Base-by-base conservation (phyloP, 73 alveolate species). In the Paramecium primaurelia region DNA sequence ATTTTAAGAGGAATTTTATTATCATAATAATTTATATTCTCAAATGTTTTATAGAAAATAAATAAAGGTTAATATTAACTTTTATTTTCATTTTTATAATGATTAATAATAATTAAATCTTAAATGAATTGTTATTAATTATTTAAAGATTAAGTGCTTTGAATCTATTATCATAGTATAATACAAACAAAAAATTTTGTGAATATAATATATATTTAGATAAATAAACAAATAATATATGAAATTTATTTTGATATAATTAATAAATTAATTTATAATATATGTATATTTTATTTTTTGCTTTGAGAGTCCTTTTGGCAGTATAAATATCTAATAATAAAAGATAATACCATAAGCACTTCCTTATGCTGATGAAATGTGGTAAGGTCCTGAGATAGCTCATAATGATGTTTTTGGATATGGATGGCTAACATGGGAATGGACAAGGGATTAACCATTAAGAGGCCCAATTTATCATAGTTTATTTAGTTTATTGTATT, bases 341-440 rank as follows among this genome's bases (percentile, higher is more conserved):
- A 14, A 60, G 47, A 60, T 60, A 60, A 49, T 49, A 49, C 60
- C 60, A 49, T n/a, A 49, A 49, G 60, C 60, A 49, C 60, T 49
- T 71, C 86, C 47, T 32, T 34, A 32, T 58, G 93, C 95, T 1
- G 95, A 92, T 22, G 95, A 92, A 86, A 47, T 45, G 36, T 92
- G 95, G 95, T 75, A 92, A 87, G 59, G 90, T 7, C 89, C 92
- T 14, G 95, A 92, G 54, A 93, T 92, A 18, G 95, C 95, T 22
- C 95, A 92, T 30, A 92, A 68, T 26, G 64, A 47, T 71, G 77
- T 86, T 18, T 92, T 92, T 59, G 95, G 95, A n/a, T 92, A 92
- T 86, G 95, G 95, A 20, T 75, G 69, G 32, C 80, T 87, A 16
- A 92, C 95, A 14, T 92, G 95, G 95, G 95, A 92, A 77, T 92